Conservation (phyloP, 371 early-diverging fungal species). For the Apophysomyces variabilis region DNA sequence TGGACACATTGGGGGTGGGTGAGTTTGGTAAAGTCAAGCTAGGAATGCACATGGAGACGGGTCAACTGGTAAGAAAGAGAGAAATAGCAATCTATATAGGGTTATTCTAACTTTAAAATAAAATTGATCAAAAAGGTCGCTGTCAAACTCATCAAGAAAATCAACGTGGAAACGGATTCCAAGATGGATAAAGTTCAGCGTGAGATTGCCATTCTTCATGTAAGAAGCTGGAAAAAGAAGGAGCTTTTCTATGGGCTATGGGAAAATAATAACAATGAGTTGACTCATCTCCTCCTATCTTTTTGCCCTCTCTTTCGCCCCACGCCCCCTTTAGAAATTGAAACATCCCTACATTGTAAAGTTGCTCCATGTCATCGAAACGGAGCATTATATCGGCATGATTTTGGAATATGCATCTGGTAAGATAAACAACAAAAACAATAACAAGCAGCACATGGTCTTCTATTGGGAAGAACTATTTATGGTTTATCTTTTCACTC, state of each 20-base stretch:
- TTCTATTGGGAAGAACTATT: background rate
- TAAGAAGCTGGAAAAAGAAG: constrained; percentile 29
- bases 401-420: constrained; percentile 66
- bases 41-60: constrained; percentile 83
- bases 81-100: too few relatives aligned
- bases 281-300: too few relatives aligned
- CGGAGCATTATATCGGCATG: constrained; percentile 60
- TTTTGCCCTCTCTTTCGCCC: too few relatives aligned
- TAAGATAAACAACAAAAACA: constrained; percentile 3
- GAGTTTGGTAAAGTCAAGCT: constrained; percentile 97
- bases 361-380: constrained; percentile 68
- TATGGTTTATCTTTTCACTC: constrained; percentile 1
- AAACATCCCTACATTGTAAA: constrained; percentile 64
- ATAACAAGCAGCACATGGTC: constrained; percentile 22
- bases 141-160: constrained; percentile 72
- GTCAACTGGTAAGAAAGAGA: constrained; percentile 75
- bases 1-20: constrained; percentile 94
- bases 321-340: constrained; percentile 19
- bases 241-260: background rate
- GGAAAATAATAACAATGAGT: too few relatives aligned
- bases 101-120: background rate
- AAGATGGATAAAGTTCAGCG: constrained; percentile 71
- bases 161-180: constrained; percentile 64
- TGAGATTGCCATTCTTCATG: constrained; percentile 73
- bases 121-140: constrained; percentile 55